Conservation (phyloP, 2,329 filamentous ascomycete species). For the Fusarium sp. region DNA sequence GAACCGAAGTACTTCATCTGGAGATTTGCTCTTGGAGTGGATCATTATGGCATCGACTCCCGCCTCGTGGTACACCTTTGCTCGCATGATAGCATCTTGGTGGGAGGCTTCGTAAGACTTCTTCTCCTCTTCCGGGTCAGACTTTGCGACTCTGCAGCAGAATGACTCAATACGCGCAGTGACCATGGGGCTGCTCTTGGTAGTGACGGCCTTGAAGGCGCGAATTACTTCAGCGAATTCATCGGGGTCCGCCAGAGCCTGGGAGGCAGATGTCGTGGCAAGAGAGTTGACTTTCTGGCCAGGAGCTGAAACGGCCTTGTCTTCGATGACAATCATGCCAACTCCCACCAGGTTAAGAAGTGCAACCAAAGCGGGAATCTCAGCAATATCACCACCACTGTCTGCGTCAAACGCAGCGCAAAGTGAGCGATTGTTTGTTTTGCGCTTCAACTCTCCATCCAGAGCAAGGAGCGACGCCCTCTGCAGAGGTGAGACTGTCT, state of each 20-base stretch:
- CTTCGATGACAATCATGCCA: slow-evolving; percentile 26
- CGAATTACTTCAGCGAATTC: slow-evolving; percentile 18
- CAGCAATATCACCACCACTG: slow-evolving; percentile 18
- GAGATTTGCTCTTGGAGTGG: slow-evolving; percentile 25
- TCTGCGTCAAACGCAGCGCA: slow-evolving; percentile 26
- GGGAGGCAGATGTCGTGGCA: slow-evolving; percentile 18
- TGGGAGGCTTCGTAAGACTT: slow-evolving; percentile 1
- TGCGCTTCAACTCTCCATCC: slow-evolving; percentile 21
- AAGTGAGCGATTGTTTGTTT: slow-evolving; percentile 18
- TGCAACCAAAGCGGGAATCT: slow-evolving; percentile 22
- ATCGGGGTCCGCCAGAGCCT: slow-evolving; percentile 13
- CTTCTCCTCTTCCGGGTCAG: slow-evolving; percentile 1
- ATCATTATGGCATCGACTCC: slow-evolving; percentile 30
- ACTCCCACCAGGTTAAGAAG: slow-evolving; percentile 22
- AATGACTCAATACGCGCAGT: slow-evolving; percentile 14
- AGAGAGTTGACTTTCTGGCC: slow-evolving; percentile 29
- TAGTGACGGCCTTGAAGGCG: slow-evolving; percentile 4
- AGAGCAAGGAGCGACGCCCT: slow-evolving; percentile 16
- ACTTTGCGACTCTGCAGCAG: slow-evolving; percentile 1
- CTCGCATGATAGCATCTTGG: slow-evolving; percentile 15
- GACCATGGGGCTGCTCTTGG: slow-evolving; percentile 7
- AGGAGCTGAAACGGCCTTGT: slow-evolving; percentile 23
- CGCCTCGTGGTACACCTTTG: slow-evolving; percentile 19
- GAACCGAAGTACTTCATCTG: slow-evolving; percentile 14
- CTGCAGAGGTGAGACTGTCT: slow-evolving; percentile 17